Base-by-base conservation (phyloP, 768 basidiomycete species). In the Podaxis sp. region DNA sequence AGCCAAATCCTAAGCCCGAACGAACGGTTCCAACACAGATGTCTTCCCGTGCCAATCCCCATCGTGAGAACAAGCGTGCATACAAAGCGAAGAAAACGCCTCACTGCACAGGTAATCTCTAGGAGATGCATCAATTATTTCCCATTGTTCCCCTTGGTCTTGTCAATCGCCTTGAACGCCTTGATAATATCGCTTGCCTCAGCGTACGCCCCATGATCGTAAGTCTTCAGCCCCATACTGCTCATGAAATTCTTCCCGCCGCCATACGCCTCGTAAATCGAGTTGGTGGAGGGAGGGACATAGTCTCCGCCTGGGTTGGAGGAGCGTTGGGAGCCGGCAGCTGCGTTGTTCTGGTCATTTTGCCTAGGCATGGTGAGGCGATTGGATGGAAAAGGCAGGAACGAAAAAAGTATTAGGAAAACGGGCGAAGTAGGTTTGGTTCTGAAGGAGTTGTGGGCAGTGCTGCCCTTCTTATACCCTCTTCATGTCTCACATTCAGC, bases 211-310 rank as follows among this genome's bases (percentile, higher is more conserved):
- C 10, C 38, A 8, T 17, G 20, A 20, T 41, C 38, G 7, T 40
- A 40, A 37, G 36, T 4, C 54, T 56, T 40, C 36, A 56, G 20
- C 12, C 54, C 37, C 12, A 24, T 30, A 15, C 38, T 55, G 20
- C 36, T 55, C 54, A 55, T 55, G 20, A 38, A 55, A 22, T 40
- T 26, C 2, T 38, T 37, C n/a, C 8, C 7, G 2, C 54, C 37
- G 3, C 54, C 37, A 20, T 56, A 56, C 38, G 54, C n/a, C 36
- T 56, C 49, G 61, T 57, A 62, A 24, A 44, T 56, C 20, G 24
- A 26, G 15, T 56, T 3, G 36, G 58, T 38, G n/a, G 61, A 62
- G 50, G 48, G 59, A 5, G 54, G 22, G 20, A 56, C 38, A 17
- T 46, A 46, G 44, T 20, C 54, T 20, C 54, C 36, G 37, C 12